Evolutionary conservation across 805 yeast species (phyloP), one percentile per base, ranked within the genome.

Genomic region (Millerozyma acaciae): DNA sequence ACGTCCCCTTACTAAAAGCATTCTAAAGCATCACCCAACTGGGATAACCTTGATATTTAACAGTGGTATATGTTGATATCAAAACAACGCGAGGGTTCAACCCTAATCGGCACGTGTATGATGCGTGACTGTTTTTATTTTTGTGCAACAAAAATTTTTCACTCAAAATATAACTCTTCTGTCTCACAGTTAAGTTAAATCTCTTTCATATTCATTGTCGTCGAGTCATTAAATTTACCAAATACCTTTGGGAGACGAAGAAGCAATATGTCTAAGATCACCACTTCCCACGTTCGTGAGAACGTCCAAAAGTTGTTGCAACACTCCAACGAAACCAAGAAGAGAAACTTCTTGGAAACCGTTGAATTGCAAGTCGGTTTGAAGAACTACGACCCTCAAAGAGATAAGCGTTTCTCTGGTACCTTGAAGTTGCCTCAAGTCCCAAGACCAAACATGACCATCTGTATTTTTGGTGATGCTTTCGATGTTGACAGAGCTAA

Each of bases 321-420:
- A 66, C 79, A 68, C 81, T 87, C 97, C 60, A 78, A 67, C 69
- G 93, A 84, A 73, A 83, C 90, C 76, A 93, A 93, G 86, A 90
- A 93, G 96, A 89, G 99, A 84, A 93, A 93, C 95, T 93, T 93
- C 79, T 84, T 90, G 75, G 99, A 93, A 84, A 90, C 99, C 73
- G 89, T 93, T 63, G 99, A 93, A 79, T 80, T 93, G 69, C 98
- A 93, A 79, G 95, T 93, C 66, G 98, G 98, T 74, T 82, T 93
- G 62, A 93, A 93, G 89, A 93, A 93, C 95, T 93, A 93, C 76
- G 99, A 93, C 73, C 97, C 99, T 68, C 98, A 93, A 80, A 89
- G 98, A 86, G 99, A 93, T 77, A 93, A 93, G 89, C 97, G 99
- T 88, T 93, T 93, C 97, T 90, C 97, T 70, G 99, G 99, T 78